Base-by-base conservation (phyloP, 768 basidiomycete genomes). In the Suillus luteus region DNA sequence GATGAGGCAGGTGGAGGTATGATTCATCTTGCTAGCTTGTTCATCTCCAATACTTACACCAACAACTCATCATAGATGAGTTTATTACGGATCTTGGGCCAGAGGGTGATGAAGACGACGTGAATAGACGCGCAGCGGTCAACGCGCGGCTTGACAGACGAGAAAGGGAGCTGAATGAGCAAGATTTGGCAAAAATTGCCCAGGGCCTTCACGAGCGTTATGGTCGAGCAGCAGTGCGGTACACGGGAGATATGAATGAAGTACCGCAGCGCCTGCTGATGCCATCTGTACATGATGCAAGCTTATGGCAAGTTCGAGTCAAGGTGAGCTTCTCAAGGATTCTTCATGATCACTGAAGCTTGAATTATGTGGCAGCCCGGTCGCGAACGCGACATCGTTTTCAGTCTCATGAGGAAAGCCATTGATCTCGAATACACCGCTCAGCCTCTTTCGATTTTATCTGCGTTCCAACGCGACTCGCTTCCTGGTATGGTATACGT, bases 261-360 rank as follows among this genome's bases (percentile, higher is more conserved):
- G 87, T 97, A 31, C 96, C 97, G 1, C 95, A 98, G 71, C 83
- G 94, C 17, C 76, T 98, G 61, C 82, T 99, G 22, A 98, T 99
- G 95, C 97, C 97, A 22, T 93, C 92, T 3, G 94, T 97, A 0
- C 91, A 96, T 61, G 97, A 99, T 74, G 92, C 96, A 12, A 95
- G 87, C 73, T 79, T 99, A 64, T 99, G 96, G 95, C 95, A 95
- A 79, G 87, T 99, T 62, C 84, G 92, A 69, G 95, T 96, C 68
- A 94, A 94, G 86, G 95, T 93, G 70, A 59, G 82, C 76, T 24
- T 24, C 62, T 41, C 49, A 17, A 31, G 10, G 48, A 15, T 33
- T 19, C 14, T 27, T 4, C 1, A 7, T 10, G 5, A 11, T 27
- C 2, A 19, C 35, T 41, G 22, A 22, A 54, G 24, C 35, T 40